phyloP scores from a whole-genome alignment of 2,329 filamentous ascomycete species.

The Aspergillus fumigatus region DNA sequence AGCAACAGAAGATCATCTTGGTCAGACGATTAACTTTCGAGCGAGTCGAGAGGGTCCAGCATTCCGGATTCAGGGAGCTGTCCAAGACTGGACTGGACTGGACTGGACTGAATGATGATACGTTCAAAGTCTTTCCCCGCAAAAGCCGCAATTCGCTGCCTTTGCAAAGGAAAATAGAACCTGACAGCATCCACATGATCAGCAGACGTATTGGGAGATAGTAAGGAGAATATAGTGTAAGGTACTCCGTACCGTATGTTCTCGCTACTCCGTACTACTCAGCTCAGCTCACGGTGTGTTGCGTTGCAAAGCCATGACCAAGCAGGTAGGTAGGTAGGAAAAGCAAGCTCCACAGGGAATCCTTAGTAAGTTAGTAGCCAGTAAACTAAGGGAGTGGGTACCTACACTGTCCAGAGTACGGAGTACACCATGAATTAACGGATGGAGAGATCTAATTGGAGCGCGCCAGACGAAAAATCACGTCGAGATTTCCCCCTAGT shows the following conservation, averaged over 20 bases:
- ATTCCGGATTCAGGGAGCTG: conserved; percentile 16
- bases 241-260: not conserved
- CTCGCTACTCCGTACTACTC: not conserved
- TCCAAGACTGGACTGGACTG: conserved; percentile 1
- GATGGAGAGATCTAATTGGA: not conserved
- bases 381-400: too few relatives aligned
- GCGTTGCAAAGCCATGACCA: not conserved
- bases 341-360: conserved; percentile 16
- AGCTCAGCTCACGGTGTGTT: not conserved
- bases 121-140: conserved; percentile 22
- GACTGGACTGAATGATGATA: conserved; percentile 19
- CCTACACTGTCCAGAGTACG: too few relatives aligned
- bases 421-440: too few relatives aligned
- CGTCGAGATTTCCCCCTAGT: not conserved
- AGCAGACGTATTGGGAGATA: conserved; percentile 1
- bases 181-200: conserved; percentile 26
- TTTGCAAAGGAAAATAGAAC: conserved; percentile 16
- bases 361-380: not conserved
- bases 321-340: not conserved
- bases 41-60: conserved; percentile 9
- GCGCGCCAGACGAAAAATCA: not conserved
- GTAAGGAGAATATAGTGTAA: not conserved
- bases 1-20: conserved; percentile 17
- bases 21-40: conserved; percentile 24
- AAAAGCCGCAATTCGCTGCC: conserved; percentile 26